phyloP scores from a whole-genome alignment of 257 asterid genomes.

The Petrea volubilis region DNA sequence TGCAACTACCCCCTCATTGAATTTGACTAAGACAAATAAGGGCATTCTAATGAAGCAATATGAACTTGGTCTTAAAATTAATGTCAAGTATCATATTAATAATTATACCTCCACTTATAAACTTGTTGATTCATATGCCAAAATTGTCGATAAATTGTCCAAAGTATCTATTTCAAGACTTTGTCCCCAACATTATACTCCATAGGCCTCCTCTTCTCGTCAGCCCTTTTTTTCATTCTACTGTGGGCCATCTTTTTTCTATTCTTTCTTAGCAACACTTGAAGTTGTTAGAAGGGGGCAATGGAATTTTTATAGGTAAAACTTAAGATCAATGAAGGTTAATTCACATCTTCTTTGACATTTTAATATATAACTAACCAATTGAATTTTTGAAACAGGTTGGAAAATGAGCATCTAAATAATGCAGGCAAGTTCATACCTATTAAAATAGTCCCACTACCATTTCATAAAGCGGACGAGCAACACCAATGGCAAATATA shows the following conservation, averaged over 20 bases:
- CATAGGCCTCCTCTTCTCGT: too few relatives aligned
- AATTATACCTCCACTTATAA: neutral
- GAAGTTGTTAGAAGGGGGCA: conserved; percentile 97
- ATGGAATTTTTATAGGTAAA: conserved; percentile 91
- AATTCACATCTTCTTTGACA: neutral
- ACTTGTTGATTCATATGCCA: neutral
- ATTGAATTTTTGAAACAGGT: conserved; percentile 37
- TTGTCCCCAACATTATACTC: too few relatives aligned
- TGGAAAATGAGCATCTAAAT: conserved; percentile 99
- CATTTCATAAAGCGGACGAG: conserved; percentile 83
- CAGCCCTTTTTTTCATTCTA: too few relatives aligned
- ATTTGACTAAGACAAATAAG: too few relatives aligned
- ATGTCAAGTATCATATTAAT: neutral
- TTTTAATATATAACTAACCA: neutral
- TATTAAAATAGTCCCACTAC: conserved; percentile 85
- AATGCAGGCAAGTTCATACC: conserved; percentile 95
- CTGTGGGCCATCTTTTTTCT: too few relatives aligned
- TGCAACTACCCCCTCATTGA: neutral
- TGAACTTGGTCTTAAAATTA: neutral
- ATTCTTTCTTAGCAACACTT: conserved; percentile 90
- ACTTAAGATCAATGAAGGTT: neutral
- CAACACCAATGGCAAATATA: conserved; percentile 47
- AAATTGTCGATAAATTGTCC: conserved; percentile 1
- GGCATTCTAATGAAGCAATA: conserved; percentile 14
- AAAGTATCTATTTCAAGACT: neutral